Conservation (phyloP, 192 early-diverging fungal species). For the Pilobolus umbonatus region DNA sequence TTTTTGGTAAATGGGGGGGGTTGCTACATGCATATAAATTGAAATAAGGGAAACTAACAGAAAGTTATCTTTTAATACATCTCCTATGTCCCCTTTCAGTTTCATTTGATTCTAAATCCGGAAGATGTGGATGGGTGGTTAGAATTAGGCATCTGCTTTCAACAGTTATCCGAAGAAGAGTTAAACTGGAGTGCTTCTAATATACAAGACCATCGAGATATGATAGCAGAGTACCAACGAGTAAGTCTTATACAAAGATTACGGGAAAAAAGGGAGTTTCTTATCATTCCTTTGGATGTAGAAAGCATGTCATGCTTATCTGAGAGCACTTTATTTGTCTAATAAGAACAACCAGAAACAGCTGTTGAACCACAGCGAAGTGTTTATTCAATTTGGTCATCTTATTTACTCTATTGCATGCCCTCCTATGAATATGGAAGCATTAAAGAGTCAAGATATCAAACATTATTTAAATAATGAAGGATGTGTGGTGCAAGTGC, state of each 20-base stretch:
- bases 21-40: neutral
- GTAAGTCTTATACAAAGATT: conserved; percentile 25
- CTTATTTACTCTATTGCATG: conserved; percentile 44
- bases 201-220: conserved; percentile 41
- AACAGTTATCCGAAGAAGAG: conserved; percentile 59
- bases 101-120: conserved; percentile 54
- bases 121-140: conserved; percentile 59
- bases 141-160: conserved; percentile 52
- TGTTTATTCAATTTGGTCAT: conserved; percentile 50
- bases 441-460: conserved; percentile 30
- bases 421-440: conserved; percentile 47
- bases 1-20: conserved; percentile 33
- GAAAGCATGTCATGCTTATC: conserved; percentile 63
- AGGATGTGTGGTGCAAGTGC: conserved; percentile 6
- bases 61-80: neutral
- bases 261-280: too few species aligned
- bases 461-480: conserved; percentile 16
- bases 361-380: conserved; percentile 15
- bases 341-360: conserved; percentile 7
- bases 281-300: conserved; percentile 13
- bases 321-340: conserved; percentile 18
- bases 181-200: conserved; percentile 56
- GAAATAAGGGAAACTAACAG: neutral
- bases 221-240: conserved; percentile 57
- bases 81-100: conserved; percentile 12